Percentiles rank a stretch among this genome's conserved stretches.
These are phyloP conservation scores for Rubia peregrina DNA, from an alignment of 305 asterid genomes.

Conservation along the genomic window DNA sequence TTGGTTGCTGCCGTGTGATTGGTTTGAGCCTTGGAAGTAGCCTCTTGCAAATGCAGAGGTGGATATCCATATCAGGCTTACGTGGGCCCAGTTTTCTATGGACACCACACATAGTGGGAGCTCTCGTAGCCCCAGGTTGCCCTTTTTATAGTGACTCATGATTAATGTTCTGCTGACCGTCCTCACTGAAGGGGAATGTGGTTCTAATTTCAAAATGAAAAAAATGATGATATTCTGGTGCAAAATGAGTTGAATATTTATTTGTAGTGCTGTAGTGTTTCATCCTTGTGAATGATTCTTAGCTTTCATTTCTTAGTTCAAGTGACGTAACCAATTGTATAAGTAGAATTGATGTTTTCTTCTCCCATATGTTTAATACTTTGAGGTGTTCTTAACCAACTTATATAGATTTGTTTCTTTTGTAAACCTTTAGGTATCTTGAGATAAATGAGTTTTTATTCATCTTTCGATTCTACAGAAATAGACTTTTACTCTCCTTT, in stretches of 20 bases:
- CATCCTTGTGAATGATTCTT: neutral
- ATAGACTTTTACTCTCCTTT: no score
- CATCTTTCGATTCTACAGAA: no score
- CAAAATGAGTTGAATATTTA: neutral
- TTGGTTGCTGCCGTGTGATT: neutral
- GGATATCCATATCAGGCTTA: neutral
- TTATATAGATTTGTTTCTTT: no score
- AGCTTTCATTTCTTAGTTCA: neutral
- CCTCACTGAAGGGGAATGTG: neutral
- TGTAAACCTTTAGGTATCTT: neutral
- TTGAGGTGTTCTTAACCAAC: neutral
- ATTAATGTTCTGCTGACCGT: no score
- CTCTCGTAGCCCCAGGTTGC: conserved; percentile 1
- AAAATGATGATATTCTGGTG: neutral
- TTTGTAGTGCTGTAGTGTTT: neutral
- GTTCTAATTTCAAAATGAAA: no score
- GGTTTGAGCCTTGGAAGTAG: neutral
- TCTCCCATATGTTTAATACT: neutral
- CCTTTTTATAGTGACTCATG: neutral
- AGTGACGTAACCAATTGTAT: no score
- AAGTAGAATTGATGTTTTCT: neutral
- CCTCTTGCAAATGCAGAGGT: neutral
- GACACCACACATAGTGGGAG: neutral
- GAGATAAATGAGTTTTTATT: neutral
- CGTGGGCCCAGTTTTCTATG: neutral